Evolutionary conservation across 192 early-diverging fungal species (phyloP).

Genomic region (Coemansia sp.): DNA sequence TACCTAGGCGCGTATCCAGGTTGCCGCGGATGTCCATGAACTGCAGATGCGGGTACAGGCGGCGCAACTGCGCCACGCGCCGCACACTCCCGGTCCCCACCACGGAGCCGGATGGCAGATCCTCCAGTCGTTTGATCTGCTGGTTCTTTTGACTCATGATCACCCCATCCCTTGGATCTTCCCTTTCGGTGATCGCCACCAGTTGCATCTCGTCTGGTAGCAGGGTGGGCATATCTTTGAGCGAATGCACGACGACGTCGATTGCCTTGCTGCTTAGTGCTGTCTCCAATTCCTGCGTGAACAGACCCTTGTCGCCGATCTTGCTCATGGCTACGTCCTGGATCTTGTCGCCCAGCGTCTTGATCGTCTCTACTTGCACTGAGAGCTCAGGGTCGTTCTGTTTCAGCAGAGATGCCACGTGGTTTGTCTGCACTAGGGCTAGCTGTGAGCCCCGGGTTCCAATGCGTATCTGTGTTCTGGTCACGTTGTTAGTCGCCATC

Average conservation of each 20-base stretch:
- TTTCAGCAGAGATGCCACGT: slow-evolving; percentile 63
- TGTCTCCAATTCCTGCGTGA: slow-evolving; percentile 88
- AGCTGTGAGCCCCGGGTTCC: slow-evolving; percentile 88
- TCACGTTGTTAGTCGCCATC: neutral
- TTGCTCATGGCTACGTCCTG: slow-evolving; percentile 81
- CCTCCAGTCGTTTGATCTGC: slow-evolving; percentile 52
- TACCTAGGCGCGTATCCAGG: slow-evolving; percentile 84
- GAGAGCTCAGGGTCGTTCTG: slow-evolving; percentile 42
- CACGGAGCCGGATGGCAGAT: slow-evolving; percentile 71
- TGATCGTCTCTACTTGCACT: slow-evolving; percentile 62
- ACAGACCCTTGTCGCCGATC: slow-evolving; percentile 88
- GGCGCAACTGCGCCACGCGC: slow-evolving; percentile 80
- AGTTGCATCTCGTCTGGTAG: slow-evolving; percentile 80
- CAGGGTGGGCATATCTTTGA: slow-evolving; percentile 91
- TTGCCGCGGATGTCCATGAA: slow-evolving; percentile 80
- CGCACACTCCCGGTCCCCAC: slow-evolving; percentile 90
- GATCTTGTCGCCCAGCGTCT: slow-evolving; percentile 78
- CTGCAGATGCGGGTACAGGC: slow-evolving; percentile 70
- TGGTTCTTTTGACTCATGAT: slow-evolving; percentile 56
- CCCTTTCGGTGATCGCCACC: slow-evolving; percentile 81
- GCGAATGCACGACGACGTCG: slow-evolving; percentile 89
- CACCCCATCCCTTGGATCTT: slow-evolving; percentile 88
- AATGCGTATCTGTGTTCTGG: slow-evolving; percentile 35
- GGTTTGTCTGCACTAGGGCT: slow-evolving; percentile 81
- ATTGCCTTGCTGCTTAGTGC: slow-evolving; percentile 66